Evolutionary conservation across 768 basidiomycete genomes (phyloP).

Genomic region (Mycena olivaceomarginata): DNA sequence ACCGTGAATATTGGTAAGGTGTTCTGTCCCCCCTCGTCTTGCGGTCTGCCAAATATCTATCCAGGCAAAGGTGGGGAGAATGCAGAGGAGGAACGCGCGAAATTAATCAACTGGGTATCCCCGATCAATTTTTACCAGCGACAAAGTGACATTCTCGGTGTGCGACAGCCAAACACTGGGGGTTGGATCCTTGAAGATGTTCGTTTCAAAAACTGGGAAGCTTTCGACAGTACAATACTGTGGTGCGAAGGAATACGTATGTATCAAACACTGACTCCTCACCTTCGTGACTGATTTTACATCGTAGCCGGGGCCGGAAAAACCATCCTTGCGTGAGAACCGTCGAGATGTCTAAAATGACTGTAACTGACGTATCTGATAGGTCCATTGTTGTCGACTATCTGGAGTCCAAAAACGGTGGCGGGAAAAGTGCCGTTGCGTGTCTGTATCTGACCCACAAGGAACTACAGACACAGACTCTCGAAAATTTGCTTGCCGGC

Average conservation of each 20-base stretch:
- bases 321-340: slow-evolving; percentile 6
- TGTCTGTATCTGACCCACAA: slow-evolving; percentile 18
- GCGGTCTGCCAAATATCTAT: not conserved
- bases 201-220: not conserved
- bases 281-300: not conserved
- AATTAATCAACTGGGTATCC: no score
- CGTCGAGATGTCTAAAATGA: not conserved
- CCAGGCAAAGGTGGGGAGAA: not conserved
- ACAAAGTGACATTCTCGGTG: no score
- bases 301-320: slow-evolving; percentile 10
- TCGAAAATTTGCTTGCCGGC: slow-evolving; percentile 1
- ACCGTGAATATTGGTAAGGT: slow-evolving; percentile 3
- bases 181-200: no score
- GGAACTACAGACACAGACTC: slow-evolving; percentile 3
- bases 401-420: not conserved
- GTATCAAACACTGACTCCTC: not conserved
- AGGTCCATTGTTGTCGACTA: slow-evolving; percentile 19
- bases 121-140: no score
- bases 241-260: slow-evolving; percentile 13
- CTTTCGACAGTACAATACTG: not conserved
- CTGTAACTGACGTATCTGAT: not conserved
- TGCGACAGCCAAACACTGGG: no score
- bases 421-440: not conserved
- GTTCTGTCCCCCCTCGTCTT: not conserved
- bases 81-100: not conserved